Conservation (phyloP, 2,329 filamentous ascomycete species). For the Dactylellina leptospora region DNA sequence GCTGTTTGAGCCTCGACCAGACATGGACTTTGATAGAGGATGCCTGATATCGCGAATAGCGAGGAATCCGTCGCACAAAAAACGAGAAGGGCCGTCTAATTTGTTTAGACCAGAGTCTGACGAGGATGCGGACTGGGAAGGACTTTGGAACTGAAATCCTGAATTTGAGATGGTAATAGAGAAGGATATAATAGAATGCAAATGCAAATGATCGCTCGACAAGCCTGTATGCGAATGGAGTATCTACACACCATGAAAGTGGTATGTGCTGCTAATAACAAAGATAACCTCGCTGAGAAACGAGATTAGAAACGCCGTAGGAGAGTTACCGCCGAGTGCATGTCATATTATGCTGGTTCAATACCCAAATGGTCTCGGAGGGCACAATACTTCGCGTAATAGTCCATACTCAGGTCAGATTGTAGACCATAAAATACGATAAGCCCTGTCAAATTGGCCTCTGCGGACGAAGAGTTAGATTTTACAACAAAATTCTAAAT, state of each 20-base stretch:
- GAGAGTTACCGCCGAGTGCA: too few species aligned
- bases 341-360: slow-evolving; percentile 18
- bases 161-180: slow-evolving; percentile 6
- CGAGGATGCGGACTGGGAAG: neutral
- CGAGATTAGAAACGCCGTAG: too few species aligned
- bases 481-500: neutral
- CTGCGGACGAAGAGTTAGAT: slow-evolving; percentile 4
- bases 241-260: slow-evolving; percentile 30
- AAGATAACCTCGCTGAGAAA: neutral
- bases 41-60: slow-evolving; percentile 18
- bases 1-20: slow-evolving; percentile 26
- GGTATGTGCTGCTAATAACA: neutral
- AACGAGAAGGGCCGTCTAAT: neutral
- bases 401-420: slow-evolving; percentile 42
- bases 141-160: neutral
- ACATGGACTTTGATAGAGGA: slow-evolving; percentile 36
- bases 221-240: slow-evolving; percentile 14
- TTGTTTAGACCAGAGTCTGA: neutral
- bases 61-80: slow-evolving; percentile 17
- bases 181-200: neutral
- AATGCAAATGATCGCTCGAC: slow-evolving; percentile 18
- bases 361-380: slow-evolving; percentile 51
- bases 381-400: slow-evolving; percentile 51
- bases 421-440: slow-evolving; percentile 51
- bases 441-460: slow-evolving; percentile 40